These are phyloP conservation scores for Microsporum canis DNA, from an alignment of 2,329 filamentous ascomycete genomes.

Conservation along the genomic window DNA sequence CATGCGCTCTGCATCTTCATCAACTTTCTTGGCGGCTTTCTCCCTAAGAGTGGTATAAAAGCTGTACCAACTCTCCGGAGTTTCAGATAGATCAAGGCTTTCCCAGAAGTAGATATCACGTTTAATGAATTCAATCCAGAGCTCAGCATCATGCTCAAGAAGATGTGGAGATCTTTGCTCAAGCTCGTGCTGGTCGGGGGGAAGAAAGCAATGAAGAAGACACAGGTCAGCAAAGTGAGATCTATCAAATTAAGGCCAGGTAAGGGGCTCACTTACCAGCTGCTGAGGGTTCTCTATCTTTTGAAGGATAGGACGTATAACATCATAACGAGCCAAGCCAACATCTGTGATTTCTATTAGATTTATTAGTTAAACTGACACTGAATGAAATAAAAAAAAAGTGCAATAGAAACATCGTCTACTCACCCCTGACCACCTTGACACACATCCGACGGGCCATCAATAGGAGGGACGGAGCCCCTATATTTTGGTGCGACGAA, in stretches of 20 bases:
- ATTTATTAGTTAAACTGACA: constrained; percentile 1
- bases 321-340: constrained; percentile 56
- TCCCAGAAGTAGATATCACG: constrained; percentile 61
- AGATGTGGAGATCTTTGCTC: constrained; percentile 70
- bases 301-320: constrained; percentile 56
- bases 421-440: constrained; percentile 29
- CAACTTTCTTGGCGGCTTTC: constrained; percentile 47
- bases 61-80: constrained; percentile 62
- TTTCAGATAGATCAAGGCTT: constrained; percentile 53
- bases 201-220: not conserved
- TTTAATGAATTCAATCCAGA: constrained; percentile 71
- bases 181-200: constrained; percentile 40
- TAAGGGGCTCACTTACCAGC: constrained; percentile 41
- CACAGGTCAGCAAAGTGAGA: not conserved
- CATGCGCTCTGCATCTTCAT: constrained; percentile 48
- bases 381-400: not conserved
- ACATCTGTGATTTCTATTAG: constrained; percentile 52
- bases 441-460: constrained; percentile 28
- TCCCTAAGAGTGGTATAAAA: constrained; percentile 61
- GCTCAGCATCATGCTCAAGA: constrained; percentile 53
- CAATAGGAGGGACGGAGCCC: constrained; percentile 26
- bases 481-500: constrained; percentile 18
- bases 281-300: constrained; percentile 63
- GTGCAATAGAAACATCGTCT: not conserved
- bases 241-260: constrained; percentile 1